Evolutionary conservation across 169 alveolate species (phyloP).

Genomic region (Eimeria praecox): DNA sequence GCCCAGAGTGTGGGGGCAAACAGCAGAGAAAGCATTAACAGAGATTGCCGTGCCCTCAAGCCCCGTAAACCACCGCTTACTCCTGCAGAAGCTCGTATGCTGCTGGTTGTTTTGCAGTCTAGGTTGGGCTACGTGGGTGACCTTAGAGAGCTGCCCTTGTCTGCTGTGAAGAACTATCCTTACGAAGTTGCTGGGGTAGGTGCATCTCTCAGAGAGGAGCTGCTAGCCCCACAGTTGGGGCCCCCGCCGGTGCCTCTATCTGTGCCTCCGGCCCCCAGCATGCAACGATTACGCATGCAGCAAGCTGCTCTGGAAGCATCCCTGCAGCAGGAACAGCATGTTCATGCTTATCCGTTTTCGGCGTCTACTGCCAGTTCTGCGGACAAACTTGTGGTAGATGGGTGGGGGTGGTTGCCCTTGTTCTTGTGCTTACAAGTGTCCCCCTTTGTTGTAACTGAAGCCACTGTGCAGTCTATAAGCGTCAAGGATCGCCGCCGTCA

Average conservation of each 20-base stretch:
- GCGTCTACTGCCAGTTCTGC: constrained; percentile 70
- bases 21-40: constrained; percentile 9
- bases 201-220: constrained; percentile 2
- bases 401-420: constrained; percentile 78
- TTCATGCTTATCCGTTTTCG: constrained; percentile 63
- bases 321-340: constrained; percentile 66
- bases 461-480: constrained; percentile 54
- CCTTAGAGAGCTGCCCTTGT: constrained; percentile 71
- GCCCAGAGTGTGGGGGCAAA: not conserved
- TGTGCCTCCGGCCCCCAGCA: constrained; percentile 73
- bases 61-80: constrained; percentile 52
- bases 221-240: constrained; percentile 43
- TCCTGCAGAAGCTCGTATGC: constrained; percentile 77
- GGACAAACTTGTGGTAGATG: constrained; percentile 78
- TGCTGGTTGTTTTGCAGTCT: constrained; percentile 77
- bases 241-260: constrained; percentile 72
- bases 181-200: constrained; percentile 72
- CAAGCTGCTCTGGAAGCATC: constrained; percentile 54
- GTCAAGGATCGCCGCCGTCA: constrained; percentile 15
- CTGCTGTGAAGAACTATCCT: constrained; percentile 76
- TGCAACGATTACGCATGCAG: constrained; percentile 76
- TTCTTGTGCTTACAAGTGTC: constrained; percentile 79
- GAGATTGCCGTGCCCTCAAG: constrained; percentile 14
- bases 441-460: constrained; percentile 78
- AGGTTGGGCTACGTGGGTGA: constrained; percentile 81